Base-by-base conservation (phyloP, 23 red algal species). In the Gracilariopsis chorda region DNA sequence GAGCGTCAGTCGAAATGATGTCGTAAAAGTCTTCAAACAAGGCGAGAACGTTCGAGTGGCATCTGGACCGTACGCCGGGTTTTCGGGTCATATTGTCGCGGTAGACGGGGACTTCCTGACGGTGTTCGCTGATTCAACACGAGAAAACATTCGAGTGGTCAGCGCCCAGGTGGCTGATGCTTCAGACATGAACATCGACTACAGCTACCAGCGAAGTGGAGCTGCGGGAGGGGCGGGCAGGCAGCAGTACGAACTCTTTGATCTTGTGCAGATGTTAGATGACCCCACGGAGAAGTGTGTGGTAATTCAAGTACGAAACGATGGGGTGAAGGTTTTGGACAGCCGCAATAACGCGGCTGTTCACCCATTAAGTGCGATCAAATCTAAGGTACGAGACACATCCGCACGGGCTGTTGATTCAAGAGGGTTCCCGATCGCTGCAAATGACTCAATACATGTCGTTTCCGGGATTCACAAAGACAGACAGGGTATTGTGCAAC, bases 11-110 rank as follows among this genome's bases (percentile, higher is more conserved):
- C 80, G 91, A 37, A 41, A 29, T 8, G 90, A 96, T 80, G 78
- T 99, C 21, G 76, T 69, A 45, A 99, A 99, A 77, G 77, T 92
- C 35, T 99, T 99, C 74, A 83, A 81, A n/a, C 58, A 63, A 36
- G 97, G 97, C 19, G 87, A 89, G 49, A 90, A 91, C 41, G 90
- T 99, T 43, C 77, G 86, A 51, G 84, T 96, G 25, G 62, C 89
- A 21, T 72, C 75, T 16, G 97, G 97, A 36, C 33, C 79, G 73
- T 79, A 94, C 21, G 90, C 93, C 0, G 97, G 97, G 11, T 79
- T 83, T 59, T 89, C 97, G 9, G 97, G 97, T 60, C 59, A 84
- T 29, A 94, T 99, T 33, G 97, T 99, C 43, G 53, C 77, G 34
- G 82, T 95, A 25, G 89, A 93, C 10, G 70, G 83, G 53, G 96